phyloP scores from a whole-genome alignment of 768 basidiomycete genomes.

The Lanmaoa pseudosensibilis region DNA sequence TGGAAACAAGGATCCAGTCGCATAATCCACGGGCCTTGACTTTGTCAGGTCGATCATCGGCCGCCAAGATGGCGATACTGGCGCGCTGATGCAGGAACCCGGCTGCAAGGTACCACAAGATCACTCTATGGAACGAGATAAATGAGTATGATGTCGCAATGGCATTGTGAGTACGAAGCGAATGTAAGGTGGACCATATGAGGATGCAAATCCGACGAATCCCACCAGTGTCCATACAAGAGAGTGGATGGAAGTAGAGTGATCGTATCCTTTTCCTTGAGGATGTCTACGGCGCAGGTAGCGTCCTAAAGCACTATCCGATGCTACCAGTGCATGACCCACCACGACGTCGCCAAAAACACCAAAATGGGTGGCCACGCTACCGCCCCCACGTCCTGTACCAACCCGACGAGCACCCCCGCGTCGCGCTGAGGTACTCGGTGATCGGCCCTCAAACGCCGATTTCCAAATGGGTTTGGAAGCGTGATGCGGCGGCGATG shows the following conservation, averaged over 20 bases:
- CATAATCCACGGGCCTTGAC: not conserved
- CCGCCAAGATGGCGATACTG: constrained; percentile 1
- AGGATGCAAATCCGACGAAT: not conserved
- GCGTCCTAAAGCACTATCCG: not conserved
- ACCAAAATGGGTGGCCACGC: constrained; percentile 39
- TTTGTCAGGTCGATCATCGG: not conserved
- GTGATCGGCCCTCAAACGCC: constrained; percentile 6
- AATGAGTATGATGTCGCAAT: not conserved
- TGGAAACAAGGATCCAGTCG: not conserved
- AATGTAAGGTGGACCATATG: not conserved
- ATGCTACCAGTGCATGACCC: constrained; percentile 30
- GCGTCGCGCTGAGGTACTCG: constrained; percentile 17
- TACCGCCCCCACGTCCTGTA: constrained; percentile 32
- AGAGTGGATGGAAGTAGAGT: not conserved
- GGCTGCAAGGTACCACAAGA: not conserved
- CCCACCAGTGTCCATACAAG: not conserved
- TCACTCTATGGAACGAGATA: not conserved
- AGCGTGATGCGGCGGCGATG: constrained; percentile 26
- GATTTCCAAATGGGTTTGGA: constrained; percentile 16
- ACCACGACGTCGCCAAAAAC: constrained; percentile 36
- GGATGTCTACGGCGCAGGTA: not conserved
- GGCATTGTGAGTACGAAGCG: not conserved
- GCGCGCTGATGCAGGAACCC: not conserved
- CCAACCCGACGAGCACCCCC: constrained; percentile 31
- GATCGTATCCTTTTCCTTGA: not conserved